These are phyloP conservation scores for Kurtzmaniella fragi DNA, from an alignment of 805 yeast genomes.

Conservation along the genomic window DNA sequence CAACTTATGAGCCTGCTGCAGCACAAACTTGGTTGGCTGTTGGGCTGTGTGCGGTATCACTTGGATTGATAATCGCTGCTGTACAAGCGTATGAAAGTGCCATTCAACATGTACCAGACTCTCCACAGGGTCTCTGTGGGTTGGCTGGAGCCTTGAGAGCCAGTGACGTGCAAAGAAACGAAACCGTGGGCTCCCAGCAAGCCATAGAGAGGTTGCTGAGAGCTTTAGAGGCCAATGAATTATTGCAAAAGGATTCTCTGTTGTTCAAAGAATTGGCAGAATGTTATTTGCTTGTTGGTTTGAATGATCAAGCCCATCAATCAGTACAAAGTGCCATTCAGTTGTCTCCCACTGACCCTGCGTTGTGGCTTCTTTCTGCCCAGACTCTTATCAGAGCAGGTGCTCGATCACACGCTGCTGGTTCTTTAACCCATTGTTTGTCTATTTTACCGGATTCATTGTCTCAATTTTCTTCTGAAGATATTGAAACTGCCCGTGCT, in stretches of 20 bases:
- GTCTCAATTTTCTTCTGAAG: constrained; percentile 21
- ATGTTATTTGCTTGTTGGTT: constrained; percentile 43
- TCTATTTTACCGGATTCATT: constrained; percentile 33
- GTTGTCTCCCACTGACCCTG: constrained; percentile 36
- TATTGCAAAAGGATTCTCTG: constrained; percentile 30
- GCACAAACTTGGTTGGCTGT: constrained; percentile 43
- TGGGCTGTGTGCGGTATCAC: constrained; percentile 41
- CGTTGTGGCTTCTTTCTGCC: constrained; percentile 45
- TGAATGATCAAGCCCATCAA: constrained; percentile 49
- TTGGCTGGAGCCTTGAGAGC: constrained; percentile 36
- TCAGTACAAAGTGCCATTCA: constrained; percentile 40
- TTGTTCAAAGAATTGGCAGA: constrained; percentile 49
- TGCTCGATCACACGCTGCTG: constrained; percentile 41
- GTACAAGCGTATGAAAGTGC: constrained; percentile 41
- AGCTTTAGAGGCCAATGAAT: constrained; percentile 32
- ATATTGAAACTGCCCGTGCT: constrained; percentile 44
- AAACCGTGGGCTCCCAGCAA: constrained; percentile 34
- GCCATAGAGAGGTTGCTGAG: constrained; percentile 37
- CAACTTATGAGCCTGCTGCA: constrained; percentile 18
- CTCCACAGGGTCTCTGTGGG: constrained; percentile 37
- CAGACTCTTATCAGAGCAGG: constrained; percentile 43
- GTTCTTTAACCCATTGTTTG: constrained; percentile 42
- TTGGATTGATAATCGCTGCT: constrained; percentile 37
- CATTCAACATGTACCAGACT: constrained; percentile 36
- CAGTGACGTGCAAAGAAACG: constrained; percentile 32